A percentile compares a stretch with the other conserved stretches of the same genome.
phyloP scores from a whole-genome alignment of 148 eudicot genomes.

The Fagopyrum tataricum region DNA sequence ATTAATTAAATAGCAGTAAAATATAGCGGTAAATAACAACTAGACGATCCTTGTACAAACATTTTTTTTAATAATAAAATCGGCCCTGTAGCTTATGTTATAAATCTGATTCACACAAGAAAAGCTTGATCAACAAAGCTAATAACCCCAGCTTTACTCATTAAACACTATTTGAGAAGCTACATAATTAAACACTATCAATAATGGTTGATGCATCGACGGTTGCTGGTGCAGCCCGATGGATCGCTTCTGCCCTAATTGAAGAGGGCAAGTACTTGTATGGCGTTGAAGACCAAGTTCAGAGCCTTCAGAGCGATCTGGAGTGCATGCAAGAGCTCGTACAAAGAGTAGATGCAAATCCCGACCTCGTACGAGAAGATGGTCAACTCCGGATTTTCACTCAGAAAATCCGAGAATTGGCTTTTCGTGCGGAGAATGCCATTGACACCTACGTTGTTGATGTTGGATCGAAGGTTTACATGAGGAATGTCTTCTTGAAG shows the following conservation, averaged over 20 bases:
- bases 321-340: neutral
- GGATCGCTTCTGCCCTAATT: neutral
- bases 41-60: no score
- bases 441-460: conserved; percentile 6
- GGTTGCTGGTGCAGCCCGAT: neutral
- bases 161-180: neutral
- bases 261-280: neutral
- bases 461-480: neutral
- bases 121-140: no score
- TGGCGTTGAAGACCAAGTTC: neutral
- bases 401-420: neutral
- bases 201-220: conserved; percentile 6
- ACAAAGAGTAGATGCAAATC: neutral
- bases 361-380: neutral
- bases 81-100: no score
- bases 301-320: neutral
- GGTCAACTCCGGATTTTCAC: conserved; percentile 2
- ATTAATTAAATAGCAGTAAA: no score
- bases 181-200: neutral
- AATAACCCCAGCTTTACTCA: no score
- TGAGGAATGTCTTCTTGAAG: neutral
- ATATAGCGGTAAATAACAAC: no score
- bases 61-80: no score
- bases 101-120: no score
- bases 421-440: neutral